Conservation (phyloP, 768 basidiomycete species). For the Leucosporidium creatinivorum region DNA sequence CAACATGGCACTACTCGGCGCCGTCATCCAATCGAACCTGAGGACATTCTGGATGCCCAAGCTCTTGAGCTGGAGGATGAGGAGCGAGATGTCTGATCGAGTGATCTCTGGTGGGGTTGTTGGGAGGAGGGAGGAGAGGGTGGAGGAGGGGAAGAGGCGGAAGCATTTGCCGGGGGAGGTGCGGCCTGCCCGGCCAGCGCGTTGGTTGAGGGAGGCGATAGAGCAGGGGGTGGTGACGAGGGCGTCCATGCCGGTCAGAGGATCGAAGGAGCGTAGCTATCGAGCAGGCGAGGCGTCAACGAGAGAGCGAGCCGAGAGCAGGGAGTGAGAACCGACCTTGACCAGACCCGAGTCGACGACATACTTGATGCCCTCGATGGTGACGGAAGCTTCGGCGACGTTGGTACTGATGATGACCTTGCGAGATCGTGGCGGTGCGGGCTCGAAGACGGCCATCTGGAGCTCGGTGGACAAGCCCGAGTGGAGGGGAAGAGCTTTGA, state of each 20-base stretch:
- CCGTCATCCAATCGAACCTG: slow-evolving; percentile 90
- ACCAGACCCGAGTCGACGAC: slow-evolving; percentile 93
- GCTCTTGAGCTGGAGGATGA: slow-evolving; percentile 86
- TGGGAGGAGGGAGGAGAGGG: slow-evolving; percentile 55
- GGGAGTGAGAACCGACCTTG: slow-evolving; percentile 55
- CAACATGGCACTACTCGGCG: slow-evolving; percentile 78
- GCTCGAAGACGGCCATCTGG: slow-evolving; percentile 76
- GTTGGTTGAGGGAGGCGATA: slow-evolving; percentile 79
- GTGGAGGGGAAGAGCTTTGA: slow-evolving; percentile 70
- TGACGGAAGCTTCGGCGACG: slow-evolving; percentile 95
- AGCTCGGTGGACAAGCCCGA: slow-evolving; percentile 82
- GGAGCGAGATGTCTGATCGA: slow-evolving; percentile 80
- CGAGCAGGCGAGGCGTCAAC: neutral
- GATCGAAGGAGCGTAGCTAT: slow-evolving; percentile 84
- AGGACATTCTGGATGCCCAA: slow-evolving; percentile 91
- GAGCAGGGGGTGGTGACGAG: slow-evolving; percentile 77
- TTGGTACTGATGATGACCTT: slow-evolving; percentile 93
- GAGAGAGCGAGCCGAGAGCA: neutral
- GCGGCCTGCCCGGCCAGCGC: slow-evolving; percentile 89
- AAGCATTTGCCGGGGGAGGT: slow-evolving; percentile 89
- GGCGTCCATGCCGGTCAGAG: slow-evolving; percentile 73
- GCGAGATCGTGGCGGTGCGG: slow-evolving; percentile 62
- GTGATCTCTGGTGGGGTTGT: slow-evolving; percentile 84
- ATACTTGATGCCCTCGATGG: slow-evolving; percentile 89
- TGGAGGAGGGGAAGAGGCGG: slow-evolving; percentile 68